Percentiles rank a stretch among this genome's conserved stretches.
phyloP scores from a whole-genome alignment of 495 filamentous ascomycete genomes.

The Oleoguttula mirabilis region DNA sequence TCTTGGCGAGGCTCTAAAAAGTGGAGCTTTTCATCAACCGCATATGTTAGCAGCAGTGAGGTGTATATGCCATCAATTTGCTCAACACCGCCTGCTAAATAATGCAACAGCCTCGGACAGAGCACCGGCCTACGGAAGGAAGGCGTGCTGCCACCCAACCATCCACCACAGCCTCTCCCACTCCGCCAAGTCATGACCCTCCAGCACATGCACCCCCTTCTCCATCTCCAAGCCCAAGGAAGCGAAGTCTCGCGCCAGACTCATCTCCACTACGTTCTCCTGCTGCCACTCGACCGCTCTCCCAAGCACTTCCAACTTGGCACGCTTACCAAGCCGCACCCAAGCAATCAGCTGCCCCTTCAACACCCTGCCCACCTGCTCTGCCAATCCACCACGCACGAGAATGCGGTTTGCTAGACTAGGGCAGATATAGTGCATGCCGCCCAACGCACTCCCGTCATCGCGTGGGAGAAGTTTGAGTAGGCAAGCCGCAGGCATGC shows the following conservation, averaged over 20 bases:
- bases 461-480: neutral
- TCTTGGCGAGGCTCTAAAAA: too few species aligned
- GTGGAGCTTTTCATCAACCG: too few species aligned
- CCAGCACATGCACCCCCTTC: neutral
- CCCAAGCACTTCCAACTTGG: neutral
- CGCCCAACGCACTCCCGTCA: neutral
- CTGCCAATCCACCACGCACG: constrained; percentile 6
- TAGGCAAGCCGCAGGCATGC: neutral
- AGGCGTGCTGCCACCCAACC: neutral
- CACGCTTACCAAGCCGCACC: constrained; percentile 2
- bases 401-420: neutral
- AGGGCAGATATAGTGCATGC: neutral
- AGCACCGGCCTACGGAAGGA: too few species aligned
- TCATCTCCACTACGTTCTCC: neutral
- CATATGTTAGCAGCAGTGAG: too few species aligned
- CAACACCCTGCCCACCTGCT: constrained; percentile 2
- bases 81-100: too few species aligned
- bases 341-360: constrained; percentile 7
- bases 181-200: neutral
- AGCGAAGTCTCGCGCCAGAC: too few species aligned
- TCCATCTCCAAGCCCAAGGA: neutral
- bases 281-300: neutral
- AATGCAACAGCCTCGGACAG: too few species aligned
- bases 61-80: too few species aligned
- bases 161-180: constrained; percentile 1